These are phyloP conservation scores for Pascua guehoae DNA, from an alignment of 1,284 basidiomycete genomes.

Conservation along the genomic window DNA sequence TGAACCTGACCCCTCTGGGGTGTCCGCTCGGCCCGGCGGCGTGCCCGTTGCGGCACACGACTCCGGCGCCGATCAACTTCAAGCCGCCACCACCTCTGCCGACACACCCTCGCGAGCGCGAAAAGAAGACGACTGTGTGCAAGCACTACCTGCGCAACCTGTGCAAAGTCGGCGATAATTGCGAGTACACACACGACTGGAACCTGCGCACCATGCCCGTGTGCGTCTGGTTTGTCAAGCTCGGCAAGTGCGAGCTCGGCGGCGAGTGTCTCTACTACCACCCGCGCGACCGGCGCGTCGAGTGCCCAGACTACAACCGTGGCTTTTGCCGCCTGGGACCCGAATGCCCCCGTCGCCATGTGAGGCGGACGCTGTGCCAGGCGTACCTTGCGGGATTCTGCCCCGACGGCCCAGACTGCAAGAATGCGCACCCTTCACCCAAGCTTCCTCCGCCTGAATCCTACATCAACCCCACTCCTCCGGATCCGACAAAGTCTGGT, in stretches of 20 bases:
- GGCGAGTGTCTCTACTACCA: conserved; percentile 98
- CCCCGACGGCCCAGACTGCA: conserved; percentile 85
- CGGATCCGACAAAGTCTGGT: conserved; percentile 72
- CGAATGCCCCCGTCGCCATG: conserved; percentile 85
- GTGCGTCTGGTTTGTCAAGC: conserved; percentile 98
- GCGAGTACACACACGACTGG: conserved; percentile 99
- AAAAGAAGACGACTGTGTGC: conserved; percentile 89
- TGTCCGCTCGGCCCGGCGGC: conserved; percentile 82
- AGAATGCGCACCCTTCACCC: conserved; percentile 65
- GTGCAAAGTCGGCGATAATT: conserved; percentile 97
- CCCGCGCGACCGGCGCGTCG: conserved; percentile 78
- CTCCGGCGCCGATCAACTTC: conserved; percentile 80
- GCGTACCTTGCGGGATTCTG: conserved; percentile 92
- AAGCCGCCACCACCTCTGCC: conserved; percentile 76
- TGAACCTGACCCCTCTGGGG: conserved; percentile 69
- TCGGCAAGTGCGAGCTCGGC: conserved; percentile 95
- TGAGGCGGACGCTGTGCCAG: conserved; percentile 85
- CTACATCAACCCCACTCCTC: conserved; percentile 73
- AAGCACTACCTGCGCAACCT: conserved; percentile 98
- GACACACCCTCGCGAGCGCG: conserved; percentile 70
- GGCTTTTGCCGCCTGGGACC: conserved; percentile 94
- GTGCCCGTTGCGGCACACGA: conserved; percentile 86
- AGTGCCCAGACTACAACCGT: conserved; percentile 92
- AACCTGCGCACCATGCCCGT: conserved; percentile 98
- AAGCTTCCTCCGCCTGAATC: conserved; percentile 62